Conservation (phyloP, 2,329 filamentous ascomycete genomes). For the Fusarium brevicatenulatum region DNA sequence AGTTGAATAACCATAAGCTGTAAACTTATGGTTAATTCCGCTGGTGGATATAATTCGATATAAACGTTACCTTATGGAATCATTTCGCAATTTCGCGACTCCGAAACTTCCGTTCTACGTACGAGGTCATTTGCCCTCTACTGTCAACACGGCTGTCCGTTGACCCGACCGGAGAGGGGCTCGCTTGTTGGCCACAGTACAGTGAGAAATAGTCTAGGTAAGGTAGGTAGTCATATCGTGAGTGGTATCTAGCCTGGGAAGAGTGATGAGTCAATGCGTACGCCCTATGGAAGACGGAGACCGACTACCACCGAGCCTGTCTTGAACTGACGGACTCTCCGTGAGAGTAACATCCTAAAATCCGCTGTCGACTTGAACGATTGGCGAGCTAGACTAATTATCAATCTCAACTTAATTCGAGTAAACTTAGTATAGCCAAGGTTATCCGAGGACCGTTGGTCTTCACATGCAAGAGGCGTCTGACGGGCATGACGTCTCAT, state of each 20-base stretch:
- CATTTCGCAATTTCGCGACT: neutral
- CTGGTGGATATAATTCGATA: neutral
- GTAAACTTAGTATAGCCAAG: neutral
- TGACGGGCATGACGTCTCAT: conserved; percentile 2
- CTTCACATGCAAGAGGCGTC: conserved; percentile 25
- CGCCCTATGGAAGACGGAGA: conserved; percentile 11
- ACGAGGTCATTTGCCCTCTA: neutral
- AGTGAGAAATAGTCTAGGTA: neutral
- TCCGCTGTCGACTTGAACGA: neutral
- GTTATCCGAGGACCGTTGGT: neutral
- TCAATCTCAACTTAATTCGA: neutral
- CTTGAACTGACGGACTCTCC: neutral
- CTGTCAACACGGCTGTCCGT: neutral
- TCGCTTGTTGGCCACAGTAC: neutral
- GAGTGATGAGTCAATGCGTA: conserved; percentile 1
- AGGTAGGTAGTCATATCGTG: neutral
- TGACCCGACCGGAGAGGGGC: neutral
- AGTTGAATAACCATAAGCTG: conserved; percentile 20
- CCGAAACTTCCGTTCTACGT: conserved; percentile 16
- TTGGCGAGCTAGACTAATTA: neutral
- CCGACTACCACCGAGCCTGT: conserved; percentile 26
- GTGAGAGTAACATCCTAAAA: neutral
- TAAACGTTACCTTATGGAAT: neutral
- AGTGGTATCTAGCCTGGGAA: neutral
- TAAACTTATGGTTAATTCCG: conserved; percentile 10